Conservation (phyloP, 257 asterid genomes). For the Misopates orontium region DNA sequence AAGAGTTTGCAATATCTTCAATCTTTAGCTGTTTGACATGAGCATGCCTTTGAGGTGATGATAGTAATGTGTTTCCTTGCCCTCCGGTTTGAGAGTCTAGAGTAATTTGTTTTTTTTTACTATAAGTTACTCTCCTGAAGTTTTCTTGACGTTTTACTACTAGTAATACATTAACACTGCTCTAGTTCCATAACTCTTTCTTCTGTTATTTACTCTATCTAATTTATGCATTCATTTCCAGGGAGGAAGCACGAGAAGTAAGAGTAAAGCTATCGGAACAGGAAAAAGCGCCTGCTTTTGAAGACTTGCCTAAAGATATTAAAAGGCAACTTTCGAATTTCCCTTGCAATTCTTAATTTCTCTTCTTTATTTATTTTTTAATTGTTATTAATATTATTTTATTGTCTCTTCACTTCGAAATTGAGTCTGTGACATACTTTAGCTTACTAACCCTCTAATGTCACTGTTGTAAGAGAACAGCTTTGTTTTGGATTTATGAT, state of each 20-base stretch:
- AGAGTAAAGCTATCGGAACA: slow-evolving; percentile 37
- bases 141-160: too few relatives aligned
- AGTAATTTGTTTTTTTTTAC: neutral
- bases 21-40: neutral
- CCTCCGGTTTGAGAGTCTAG: neutral
- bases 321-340: slow-evolving; percentile 40
- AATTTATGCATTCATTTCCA: slow-evolving; percentile 20
- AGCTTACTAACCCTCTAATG: too few relatives aligned
- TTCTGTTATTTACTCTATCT: neutral
- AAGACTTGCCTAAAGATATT: slow-evolving; percentile 51
- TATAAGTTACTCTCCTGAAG: neutral
- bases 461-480: too few relatives aligned
- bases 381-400: neutral
- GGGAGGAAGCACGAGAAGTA: slow-evolving; percentile 80
- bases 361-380: too few relatives aligned
- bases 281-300: slow-evolving; percentile 22
- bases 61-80: neutral
- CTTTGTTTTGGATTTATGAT: too few relatives aligned
- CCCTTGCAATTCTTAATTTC: neutral
- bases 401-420: neutral
- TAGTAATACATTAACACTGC: too few relatives aligned
- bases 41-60: neutral
- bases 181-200: neutral
- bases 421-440: neutral
- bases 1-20: neutral